phyloP scores from a whole-genome alignment of 1,284 basidiomycete species.

The Ustilago lituana region DNA sequence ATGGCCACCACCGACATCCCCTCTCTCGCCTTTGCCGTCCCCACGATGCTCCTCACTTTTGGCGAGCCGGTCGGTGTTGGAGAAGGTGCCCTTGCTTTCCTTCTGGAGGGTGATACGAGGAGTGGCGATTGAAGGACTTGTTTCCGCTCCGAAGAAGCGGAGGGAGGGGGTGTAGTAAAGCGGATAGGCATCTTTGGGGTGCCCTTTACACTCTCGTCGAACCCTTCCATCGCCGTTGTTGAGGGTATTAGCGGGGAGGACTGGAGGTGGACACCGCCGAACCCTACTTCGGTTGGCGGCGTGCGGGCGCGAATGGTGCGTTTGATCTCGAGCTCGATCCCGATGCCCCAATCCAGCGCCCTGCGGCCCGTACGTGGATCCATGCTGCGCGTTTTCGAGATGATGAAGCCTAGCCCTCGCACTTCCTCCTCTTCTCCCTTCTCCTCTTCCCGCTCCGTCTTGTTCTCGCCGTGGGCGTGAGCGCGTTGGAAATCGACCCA shows the following conservation, averaged over 20 bases:
- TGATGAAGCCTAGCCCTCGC: slow-evolving; percentile 54
- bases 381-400: slow-evolving; percentile 43
- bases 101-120: slow-evolving; percentile 11
- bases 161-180: slow-evolving; percentile 22
- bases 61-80: slow-evolving; percentile 14
- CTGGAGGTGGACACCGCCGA: slow-evolving; percentile 33
- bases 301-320: slow-evolving; percentile 21
- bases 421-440: slow-evolving; percentile 22
- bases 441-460: too few relatives aligned
- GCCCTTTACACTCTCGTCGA: slow-evolving; percentile 24
- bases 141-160: not conserved
- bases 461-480: too few relatives aligned
- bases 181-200: slow-evolving; percentile 36
- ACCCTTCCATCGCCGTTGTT: slow-evolving; percentile 15
- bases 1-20: slow-evolving; percentile 60
- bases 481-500: slow-evolving; percentile 49
- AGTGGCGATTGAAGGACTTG: slow-evolving; percentile 10
- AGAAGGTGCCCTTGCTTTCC: slow-evolving; percentile 4
- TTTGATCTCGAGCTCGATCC: slow-evolving; percentile 54
- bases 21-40: slow-evolving; percentile 30
- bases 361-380: slow-evolving; percentile 45
- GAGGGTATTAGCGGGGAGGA: slow-evolving; percentile 9
- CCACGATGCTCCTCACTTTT: slow-evolving; percentile 13
- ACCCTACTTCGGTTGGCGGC: slow-evolving; percentile 41
- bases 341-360: slow-evolving; percentile 54